phyloP scores from a whole-genome alignment of 2,329 filamentous ascomycete species.

The Zymoseptoria brevis region DNA sequence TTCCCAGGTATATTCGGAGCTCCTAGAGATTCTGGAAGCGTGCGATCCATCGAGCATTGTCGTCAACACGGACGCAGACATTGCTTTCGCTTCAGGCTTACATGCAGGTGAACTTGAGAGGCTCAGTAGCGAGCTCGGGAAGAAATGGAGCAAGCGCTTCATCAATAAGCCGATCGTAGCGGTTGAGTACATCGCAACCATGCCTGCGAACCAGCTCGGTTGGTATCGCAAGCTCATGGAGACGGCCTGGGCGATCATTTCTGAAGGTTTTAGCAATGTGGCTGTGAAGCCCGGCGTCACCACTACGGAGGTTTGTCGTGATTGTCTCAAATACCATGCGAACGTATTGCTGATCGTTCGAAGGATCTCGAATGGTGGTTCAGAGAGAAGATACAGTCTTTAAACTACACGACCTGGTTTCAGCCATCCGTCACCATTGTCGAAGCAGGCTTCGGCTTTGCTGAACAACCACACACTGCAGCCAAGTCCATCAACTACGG shows the following conservation, averaged over 20 bases:
- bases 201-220: constrained; percentile 8
- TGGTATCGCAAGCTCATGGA: constrained; percentile 17
- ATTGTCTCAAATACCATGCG: not conserved
- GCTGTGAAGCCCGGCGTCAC: constrained; percentile 11
- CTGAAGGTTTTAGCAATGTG: constrained; percentile 12
- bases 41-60: constrained; percentile 11
- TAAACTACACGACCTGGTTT: constrained; percentile 19
- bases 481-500: constrained; percentile 6
- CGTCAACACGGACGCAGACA: constrained; percentile 11
- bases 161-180: constrained; percentile 12
- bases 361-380: constrained; percentile 18
- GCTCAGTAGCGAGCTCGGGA: constrained; percentile 3
- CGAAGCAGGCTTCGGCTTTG: not conserved
- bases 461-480: not conserved
- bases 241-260: constrained; percentile 14
- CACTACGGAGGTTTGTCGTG: constrained; percentile 4
- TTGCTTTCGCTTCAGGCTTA: constrained; percentile 15
- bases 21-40: constrained; percentile 3
- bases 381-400: constrained; percentile 12
- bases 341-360: not conserved
- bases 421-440: constrained; percentile 14
- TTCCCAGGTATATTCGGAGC: constrained; percentile 6
- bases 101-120: constrained; percentile 12
- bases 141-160: constrained; percentile 7
- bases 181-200: constrained; percentile 16